phyloP scores from a whole-genome alignment of 495 filamentous ascomycete species.

The Lentithecium fluviatile region DNA sequence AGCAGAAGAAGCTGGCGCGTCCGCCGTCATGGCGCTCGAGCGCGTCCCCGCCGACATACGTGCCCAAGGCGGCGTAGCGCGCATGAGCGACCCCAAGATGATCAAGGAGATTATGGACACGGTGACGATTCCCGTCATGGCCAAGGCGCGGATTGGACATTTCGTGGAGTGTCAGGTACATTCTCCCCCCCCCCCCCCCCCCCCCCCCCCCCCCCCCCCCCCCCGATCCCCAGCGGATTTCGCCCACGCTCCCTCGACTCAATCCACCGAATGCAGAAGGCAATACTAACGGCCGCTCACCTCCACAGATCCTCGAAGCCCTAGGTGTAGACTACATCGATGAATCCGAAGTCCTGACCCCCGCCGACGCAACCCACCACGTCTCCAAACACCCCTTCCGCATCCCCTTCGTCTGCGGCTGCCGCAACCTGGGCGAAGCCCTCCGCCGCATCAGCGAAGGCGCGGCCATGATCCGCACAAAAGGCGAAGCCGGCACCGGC shows the following conservation, averaged over 20 bases:
- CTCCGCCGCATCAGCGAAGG: conserved; percentile 89
- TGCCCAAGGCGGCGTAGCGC: conserved; percentile 84
- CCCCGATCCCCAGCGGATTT: neutral
- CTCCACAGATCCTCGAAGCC: conserved; percentile 88
- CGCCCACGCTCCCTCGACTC: no score
- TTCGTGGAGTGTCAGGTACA: conserved; percentile 91
- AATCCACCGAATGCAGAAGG: no score
- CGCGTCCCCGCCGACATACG: conserved; percentile 97
- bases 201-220: conserved; percentile 1
- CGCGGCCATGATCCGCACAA: conserved; percentile 98
- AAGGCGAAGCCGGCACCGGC: conserved; percentile 97
- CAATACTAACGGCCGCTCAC: no score
- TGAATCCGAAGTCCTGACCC: conserved; percentile 94
- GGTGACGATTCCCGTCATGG: conserved; percentile 99
- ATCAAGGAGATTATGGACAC: conserved; percentile 95
- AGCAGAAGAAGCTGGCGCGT: conserved; percentile 93
- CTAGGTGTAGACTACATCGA: conserved; percentile 97
- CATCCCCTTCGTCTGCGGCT: conserved; percentile 94
- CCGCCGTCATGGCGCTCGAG: conserved; percentile 97
- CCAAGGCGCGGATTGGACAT: conserved; percentile 96
- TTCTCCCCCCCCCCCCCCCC: neutral
- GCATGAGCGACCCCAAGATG: conserved; percentile 95
- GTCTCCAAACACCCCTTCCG: conserved; percentile 83
- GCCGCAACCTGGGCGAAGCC: conserved; percentile 92
- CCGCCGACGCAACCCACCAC: conserved; percentile 86